Percentiles rank a stretch among this genome's conserved stretches.
These are phyloP conservation scores for Tricholoma sp. DNA, from an alignment of 768 basidiomycete genomes.

Conservation along the genomic window DNA sequence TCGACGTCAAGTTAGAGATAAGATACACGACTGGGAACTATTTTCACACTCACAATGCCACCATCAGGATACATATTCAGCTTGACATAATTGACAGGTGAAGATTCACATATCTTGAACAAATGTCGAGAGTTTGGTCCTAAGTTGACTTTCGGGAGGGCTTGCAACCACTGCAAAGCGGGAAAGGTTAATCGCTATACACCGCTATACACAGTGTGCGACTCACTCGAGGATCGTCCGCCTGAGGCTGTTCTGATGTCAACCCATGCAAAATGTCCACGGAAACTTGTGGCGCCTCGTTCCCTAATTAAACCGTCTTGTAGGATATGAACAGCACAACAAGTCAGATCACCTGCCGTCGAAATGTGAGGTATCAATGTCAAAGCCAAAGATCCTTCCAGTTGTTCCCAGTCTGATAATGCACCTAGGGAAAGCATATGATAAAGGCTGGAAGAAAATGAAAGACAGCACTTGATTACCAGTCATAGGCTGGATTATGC, in stretches of 20 bases:
- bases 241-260: constrained; percentile 37
- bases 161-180: constrained; percentile 65
- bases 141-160: constrained; percentile 71
- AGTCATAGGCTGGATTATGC: constrained; percentile 87
- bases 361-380: constrained; percentile 95
- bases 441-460: neutral
- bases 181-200: constrained; percentile 6
- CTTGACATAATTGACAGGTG: constrained; percentile 71
- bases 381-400: constrained; percentile 74
- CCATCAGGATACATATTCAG: constrained; percentile 97
- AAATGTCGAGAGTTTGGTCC: constrained; percentile 87
- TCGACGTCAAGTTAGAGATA: constrained; percentile 22
- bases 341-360: constrained; percentile 50
- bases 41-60: constrained; percentile 70
- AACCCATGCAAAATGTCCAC: constrained; percentile 54
- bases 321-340: neutral
- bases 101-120: constrained; percentile 62
- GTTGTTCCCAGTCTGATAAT: constrained; percentile 84
- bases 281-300: constrained; percentile 81
- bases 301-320: constrained; percentile 41
- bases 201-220: neutral
- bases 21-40: constrained; percentile 4
- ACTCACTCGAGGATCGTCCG: constrained; percentile 52
- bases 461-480: constrained; percentile 39
- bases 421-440: constrained; percentile 48